A percentile compares a stretch with the other conserved stretches of the same genome.
These are phyloP conservation scores for Austroboletus niveus DNA, from an alignment of 1,284 basidiomycete species.

Conservation along the genomic window DNA sequence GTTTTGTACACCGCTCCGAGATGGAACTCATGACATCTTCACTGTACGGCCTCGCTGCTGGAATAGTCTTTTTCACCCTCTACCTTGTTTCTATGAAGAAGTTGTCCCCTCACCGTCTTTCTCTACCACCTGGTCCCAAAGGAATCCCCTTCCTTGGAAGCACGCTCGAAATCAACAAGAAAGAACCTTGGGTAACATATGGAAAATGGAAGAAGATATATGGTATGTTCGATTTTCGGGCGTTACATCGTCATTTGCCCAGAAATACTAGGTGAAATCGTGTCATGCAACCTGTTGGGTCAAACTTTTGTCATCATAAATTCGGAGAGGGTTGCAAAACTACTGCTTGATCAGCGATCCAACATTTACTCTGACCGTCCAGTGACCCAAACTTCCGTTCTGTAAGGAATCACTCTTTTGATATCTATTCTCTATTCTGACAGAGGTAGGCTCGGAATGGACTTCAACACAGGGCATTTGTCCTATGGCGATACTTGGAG, in stretches of 20 bases:
- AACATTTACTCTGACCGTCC: slow-evolving; percentile 21
- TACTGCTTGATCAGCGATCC: slow-evolving; percentile 25
- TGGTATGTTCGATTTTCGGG: slow-evolving; percentile 17
- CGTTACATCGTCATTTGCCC: not conserved
- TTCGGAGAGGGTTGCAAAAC: slow-evolving; percentile 19
- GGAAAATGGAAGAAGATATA: slow-evolving; percentile 21
- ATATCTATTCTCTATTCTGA: not conserved
- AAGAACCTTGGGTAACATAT: slow-evolving; percentile 32
- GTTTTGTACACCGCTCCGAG: not conserved
- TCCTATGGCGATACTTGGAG: slow-evolving; percentile 15
- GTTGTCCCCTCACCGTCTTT: slow-evolving; percentile 15
- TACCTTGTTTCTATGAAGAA: slow-evolving; percentile 5
- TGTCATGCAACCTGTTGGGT: slow-evolving; percentile 20
- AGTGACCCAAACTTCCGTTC: slow-evolving; percentile 2
- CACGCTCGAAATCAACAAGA: slow-evolving; percentile 21
- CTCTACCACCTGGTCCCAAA: slow-evolving; percentile 31
- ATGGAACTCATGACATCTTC: slow-evolving; percentile 8
- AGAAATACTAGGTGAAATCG: slow-evolving; percentile 17
- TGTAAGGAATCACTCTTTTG: slow-evolving; percentile 7
- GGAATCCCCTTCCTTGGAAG: slow-evolving; percentile 29
- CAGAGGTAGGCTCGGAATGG: slow-evolving; percentile 17
- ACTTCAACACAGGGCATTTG: slow-evolving; percentile 21
- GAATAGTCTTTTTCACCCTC: slow-evolving; percentile 7
- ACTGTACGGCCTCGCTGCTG: not conserved
- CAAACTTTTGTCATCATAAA: slow-evolving; percentile 23